Evolutionary conservation across 345 rosid genomes (phyloP), one percentile per base, ranked within the genome.

Genomic region (Ceriops tagal): DNA sequence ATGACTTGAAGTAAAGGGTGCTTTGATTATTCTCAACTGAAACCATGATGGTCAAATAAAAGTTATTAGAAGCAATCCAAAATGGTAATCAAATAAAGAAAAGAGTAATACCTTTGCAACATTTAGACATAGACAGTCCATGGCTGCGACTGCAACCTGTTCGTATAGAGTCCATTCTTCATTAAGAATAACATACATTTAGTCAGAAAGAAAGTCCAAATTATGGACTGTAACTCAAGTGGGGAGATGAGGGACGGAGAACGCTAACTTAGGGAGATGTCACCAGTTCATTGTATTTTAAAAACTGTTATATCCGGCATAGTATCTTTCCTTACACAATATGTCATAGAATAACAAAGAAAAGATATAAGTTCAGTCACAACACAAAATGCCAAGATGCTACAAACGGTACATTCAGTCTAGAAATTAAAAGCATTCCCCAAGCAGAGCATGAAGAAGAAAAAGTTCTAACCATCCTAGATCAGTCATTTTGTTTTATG

Each of bases 91-190:
- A 37, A 15, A 37, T n/a, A 19, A 64, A 30, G 10, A 30, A 11
- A 20, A 55, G n/a, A 70, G 24, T 5, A 69, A 63, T 69, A 96
- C 98, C 96, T 90, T 89, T 58, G 99, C 96, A 75, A 84, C 89
- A 62, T 69, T 82, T 55, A 92, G 86, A 72, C 80, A 75, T 37
- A 89, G 92, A 77, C 95, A 90, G 83, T 96, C 99, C 97, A 96
- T 87, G 27, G 99, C 97, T 69, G 99, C 97, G 77, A 86, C 35
- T 56, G 99, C 88, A 75, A 96, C 92, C 75, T 96, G 97, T 82
- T 96, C 99, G 62, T 84, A 92, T 7, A 95, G 81, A 26, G 90
- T 95, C 98, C 99, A 95, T 69, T 92, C 99, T 95, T 67, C 79
- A 82, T 58, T 27, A 77, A 71, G 56, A 78, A 67, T 58, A 6